Conservation (phyloP, 2,329 filamentous ascomycete species). For the Fusarium sp. region DNA sequence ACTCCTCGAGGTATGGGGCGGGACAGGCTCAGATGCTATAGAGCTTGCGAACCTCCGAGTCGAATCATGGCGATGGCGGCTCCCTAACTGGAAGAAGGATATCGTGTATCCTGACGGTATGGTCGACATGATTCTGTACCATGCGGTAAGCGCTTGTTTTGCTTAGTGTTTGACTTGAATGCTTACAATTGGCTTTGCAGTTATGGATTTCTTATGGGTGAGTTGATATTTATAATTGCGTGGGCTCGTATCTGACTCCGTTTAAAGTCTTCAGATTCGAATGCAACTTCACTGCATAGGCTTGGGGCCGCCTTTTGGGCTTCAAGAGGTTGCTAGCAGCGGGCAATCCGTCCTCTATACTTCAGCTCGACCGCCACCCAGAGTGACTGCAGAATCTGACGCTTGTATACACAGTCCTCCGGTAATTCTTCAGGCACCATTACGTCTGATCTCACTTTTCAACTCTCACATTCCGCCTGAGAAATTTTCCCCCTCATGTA, state of each 20-base stretch:
- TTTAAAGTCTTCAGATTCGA: slow-evolving; percentile 36
- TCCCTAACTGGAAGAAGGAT: slow-evolving; percentile 29
- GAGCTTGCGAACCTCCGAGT: slow-evolving; percentile 32
- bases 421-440: slow-evolving; percentile 27
- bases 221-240: neutral
- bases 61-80: slow-evolving; percentile 32
- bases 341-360: slow-evolving; percentile 7
- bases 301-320: slow-evolving; percentile 5
- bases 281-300: slow-evolving; percentile 30
- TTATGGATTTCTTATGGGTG: slow-evolving; percentile 40
- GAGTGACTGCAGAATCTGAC: neutral
- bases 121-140: slow-evolving; percentile 41
- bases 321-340: slow-evolving; percentile 3
- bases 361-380: slow-evolving; percentile 1
- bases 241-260: neutral
- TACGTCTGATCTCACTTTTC: slow-evolving; percentile 35
- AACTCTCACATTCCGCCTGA: slow-evolving; percentile 25
- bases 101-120: slow-evolving; percentile 30
- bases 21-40: slow-evolving; percentile 9
- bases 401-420: slow-evolving; percentile 11
- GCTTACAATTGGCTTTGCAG: slow-evolving; percentile 28
- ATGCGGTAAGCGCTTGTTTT: slow-evolving; percentile 33
- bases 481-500: slow-evolving; percentile 41
- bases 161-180: neutral
- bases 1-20: slow-evolving; percentile 22